Base-by-base conservation (phyloP, 352 stramenopile genomes). In the Globisporangium emineosum region DNA sequence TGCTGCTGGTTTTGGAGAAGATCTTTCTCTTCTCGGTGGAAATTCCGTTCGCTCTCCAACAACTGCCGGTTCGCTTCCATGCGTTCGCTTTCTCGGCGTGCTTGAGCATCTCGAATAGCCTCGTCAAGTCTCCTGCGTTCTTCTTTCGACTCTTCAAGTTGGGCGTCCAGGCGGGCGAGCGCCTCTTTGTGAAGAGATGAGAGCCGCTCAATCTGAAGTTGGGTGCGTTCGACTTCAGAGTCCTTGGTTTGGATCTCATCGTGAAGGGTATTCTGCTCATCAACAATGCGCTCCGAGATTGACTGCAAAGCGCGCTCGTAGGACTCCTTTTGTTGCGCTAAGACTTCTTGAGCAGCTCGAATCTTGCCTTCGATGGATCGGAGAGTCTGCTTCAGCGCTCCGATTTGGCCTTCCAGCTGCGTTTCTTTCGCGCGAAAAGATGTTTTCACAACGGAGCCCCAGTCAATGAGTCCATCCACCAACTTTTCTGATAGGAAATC, bases 221-320 rank as follows among this genome's bases (percentile, higher is more conserved):
- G 67, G n/a, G 81, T 73, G 21, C 77, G 75, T 15, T 86, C 73
- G 47, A 88, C 83, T 33, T 89, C 78, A 3, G 66, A 61, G 43
- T 87, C 64, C 29, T 86, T 90, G 60, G 56, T 80, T 10, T 86
- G 68, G 55, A 90, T 90, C n/a, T 88, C 79, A 30, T 84, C 72
- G 6, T 64, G 65, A 50, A 91, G 58, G 1, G 67, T 73, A 8
- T 33, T 62, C 9, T 72, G 77, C 49, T 93, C 83, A 35, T 79
- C 81, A 1, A 59, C 57, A 32, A 81, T 78, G 10, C 80, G 78
- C 60, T 90, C 79, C 1, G 65, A 55, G 21, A 93, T 87, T 0
- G 68, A 69, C 15, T 76, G 72, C 10, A 93, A 52, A n/a, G 83
- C 77, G 42, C 68, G 78, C 51, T 93, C 78, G 49, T 80, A 90